Base-by-base conservation (phyloP, 306 rosid genomes). In the Vicia faba region DNA sequence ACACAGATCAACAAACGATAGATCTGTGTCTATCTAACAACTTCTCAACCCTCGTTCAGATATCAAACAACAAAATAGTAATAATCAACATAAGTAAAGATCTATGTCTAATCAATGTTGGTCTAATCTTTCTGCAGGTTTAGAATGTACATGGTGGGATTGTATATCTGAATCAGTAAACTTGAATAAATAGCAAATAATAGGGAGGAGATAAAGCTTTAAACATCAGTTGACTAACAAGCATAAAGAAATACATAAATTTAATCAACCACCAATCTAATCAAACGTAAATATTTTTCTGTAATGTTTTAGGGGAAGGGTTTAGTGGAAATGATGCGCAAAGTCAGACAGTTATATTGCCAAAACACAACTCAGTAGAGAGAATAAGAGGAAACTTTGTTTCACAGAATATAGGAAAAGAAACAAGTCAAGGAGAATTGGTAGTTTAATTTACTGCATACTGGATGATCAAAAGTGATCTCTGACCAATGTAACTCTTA, bases 11-110 rank as follows among this genome's bases (percentile, higher is more conserved):
- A 69, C n/a, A 54, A 19, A 26, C 48, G 25, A n/a, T n/a, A 43
- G 31, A 58, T 29, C 8, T 70, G 67, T 31, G 49, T 60, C 8
- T 35, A 60, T 36, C 60, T 49, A 33, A 19, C 28, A 59, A 45
- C 29, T 4, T 60, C 18, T 46, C 39, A 8, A 64, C 40, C 60
- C 48, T 35, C 49, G 28, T 18, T 58, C 38, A 50, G 23, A 50
- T 19, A 51, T 31, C 71, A 67, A 51, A 67, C 50, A 67, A 67
- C 19, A 66, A 64, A 46, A 18, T 45, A 45, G 70, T 48, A 31
- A 11, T 48, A 31, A 18, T 54, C 7, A 8, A 48, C 7, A 35
- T 33, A 33, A 18, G 36, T 50, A 50, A 12, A 49, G 35, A 33
- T 49, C 2, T 18, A 4, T 1, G n/a, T 57, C 28, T 28, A 26